These are phyloP conservation scores for Pholiota microspora DNA, from an alignment of 768 basidiomycete genomes.

Conservation along the genomic window DNA sequence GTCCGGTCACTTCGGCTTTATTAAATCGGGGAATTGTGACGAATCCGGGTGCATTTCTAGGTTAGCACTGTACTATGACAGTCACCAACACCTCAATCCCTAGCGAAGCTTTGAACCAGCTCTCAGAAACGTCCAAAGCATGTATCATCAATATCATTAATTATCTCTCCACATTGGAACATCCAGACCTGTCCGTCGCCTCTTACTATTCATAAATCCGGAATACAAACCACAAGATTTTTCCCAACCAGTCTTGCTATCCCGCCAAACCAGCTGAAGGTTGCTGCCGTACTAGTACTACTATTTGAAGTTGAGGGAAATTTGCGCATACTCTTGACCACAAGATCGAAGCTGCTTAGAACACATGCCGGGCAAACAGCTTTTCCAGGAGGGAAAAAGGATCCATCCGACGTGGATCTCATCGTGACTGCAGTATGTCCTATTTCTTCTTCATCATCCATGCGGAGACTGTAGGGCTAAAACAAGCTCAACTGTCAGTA, in stretches of 20 bases:
- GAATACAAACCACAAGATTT: slow-evolving; percentile 14
- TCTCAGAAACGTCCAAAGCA: slow-evolving; percentile 25
- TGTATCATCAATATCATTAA: slow-evolving; percentile 41
- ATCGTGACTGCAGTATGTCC: slow-evolving; percentile 72
- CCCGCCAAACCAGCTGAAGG: slow-evolving; percentile 33
- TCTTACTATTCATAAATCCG: slow-evolving; percentile 7
- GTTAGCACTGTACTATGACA: slow-evolving; percentile 1
- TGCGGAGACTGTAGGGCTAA: background rate
- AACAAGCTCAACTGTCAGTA: slow-evolving; percentile 32
- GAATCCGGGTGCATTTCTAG: background rate
- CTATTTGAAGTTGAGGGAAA: slow-evolving; percentile 69
- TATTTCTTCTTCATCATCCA: background rate
- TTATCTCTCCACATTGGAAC: slow-evolving; percentile 27
- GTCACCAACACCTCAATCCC: slow-evolving; percentile 12
- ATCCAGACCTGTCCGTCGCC: slow-evolving; percentile 53
- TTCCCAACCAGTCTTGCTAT: slow-evolving; percentile 26
- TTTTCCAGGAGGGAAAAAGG: slow-evolving; percentile 25
- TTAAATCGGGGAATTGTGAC: background rate
- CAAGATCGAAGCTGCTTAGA: slow-evolving; percentile 72
- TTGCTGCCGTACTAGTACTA: slow-evolving; percentile 78
- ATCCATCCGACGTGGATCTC: slow-evolving; percentile 49
- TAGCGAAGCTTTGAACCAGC: slow-evolving; percentile 17
- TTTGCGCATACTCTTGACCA: slow-evolving; percentile 80
- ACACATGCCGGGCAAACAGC: slow-evolving; percentile 76
- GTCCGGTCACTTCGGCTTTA: background rate